A percentile compares a stretch with the other conserved stretches of the same genome.
phyloP scores from a whole-genome alignment of 176 grass and related monocot species.

The Oryza brachyantha region DNA sequence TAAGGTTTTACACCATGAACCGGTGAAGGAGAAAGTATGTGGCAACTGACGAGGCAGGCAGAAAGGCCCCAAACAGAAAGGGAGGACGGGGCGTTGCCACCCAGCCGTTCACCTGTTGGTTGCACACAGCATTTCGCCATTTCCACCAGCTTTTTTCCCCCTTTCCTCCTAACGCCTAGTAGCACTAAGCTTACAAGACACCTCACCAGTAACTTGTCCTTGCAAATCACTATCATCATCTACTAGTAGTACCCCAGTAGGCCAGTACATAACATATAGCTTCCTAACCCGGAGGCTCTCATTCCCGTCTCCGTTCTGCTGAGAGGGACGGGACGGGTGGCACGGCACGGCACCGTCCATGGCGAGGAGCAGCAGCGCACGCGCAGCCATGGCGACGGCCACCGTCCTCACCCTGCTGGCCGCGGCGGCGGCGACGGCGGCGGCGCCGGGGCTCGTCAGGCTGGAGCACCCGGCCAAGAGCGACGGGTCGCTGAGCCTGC shows the following conservation, averaged over 20 bases:
- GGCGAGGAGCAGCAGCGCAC: background rate
- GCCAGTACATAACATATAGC: background rate
- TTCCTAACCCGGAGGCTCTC: background rate
- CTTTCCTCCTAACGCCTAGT: background rate
- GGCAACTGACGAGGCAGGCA: background rate
- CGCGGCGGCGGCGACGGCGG: conserved; percentile 11
- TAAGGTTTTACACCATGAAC: too few species aligned
- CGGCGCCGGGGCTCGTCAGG: conserved; percentile 34
- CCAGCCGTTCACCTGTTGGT: background rate
- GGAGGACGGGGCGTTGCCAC: background rate
- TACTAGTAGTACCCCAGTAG: too few species aligned
- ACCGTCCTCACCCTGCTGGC: conserved; percentile 24
- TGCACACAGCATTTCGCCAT: background rate
- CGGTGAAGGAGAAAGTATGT: too few species aligned
- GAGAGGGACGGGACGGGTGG: background rate
- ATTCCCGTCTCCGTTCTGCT: background rate
- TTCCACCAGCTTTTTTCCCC: too few species aligned
- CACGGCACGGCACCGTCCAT: too few species aligned
- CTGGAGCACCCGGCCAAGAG: conserved; percentile 52
- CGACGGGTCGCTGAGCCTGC: conserved; percentile 55
- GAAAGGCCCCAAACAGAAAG: background rate
- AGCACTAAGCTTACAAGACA: background rate
- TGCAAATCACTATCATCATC: background rate
- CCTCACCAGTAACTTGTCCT: background rate
- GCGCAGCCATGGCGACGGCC: background rate